Evolutionary conservation across 1,284 basidiomycete genomes (phyloP).

Genomic region (Ustilago xerochloae): DNA sequence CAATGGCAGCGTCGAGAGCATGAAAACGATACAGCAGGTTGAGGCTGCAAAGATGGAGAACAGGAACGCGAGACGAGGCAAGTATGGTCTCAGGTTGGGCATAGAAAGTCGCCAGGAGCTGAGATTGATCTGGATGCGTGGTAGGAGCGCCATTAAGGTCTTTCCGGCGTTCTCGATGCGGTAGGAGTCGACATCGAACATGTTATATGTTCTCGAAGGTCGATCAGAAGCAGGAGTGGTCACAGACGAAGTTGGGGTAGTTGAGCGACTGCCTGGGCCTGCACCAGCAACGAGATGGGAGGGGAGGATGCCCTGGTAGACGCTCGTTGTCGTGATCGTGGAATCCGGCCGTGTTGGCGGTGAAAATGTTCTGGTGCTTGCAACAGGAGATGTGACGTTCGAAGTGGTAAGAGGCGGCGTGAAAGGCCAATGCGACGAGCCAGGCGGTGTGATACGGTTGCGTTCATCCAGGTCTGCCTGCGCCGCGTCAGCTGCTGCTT

Average conservation of each 20-base stretch:
- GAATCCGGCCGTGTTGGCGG: slow-evolving; percentile 43
- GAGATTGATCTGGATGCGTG: slow-evolving; percentile 44
- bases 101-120: slow-evolving; percentile 40
- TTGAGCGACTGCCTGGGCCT: slow-evolving; percentile 24
- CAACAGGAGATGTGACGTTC: slow-evolving; percentile 36
- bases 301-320: slow-evolving; percentile 36
- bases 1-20: slow-evolving; percentile 63
- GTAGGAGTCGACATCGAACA: slow-evolving; percentile 40
- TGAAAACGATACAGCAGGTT: slow-evolving; percentile 56
- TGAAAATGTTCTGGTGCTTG: slow-evolving; percentile 40
- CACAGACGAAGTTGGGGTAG: slow-evolving; percentile 34
- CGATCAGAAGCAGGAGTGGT: slow-evolving; percentile 19
- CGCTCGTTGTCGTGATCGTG: slow-evolving; percentile 17
- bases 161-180: slow-evolving; percentile 27
- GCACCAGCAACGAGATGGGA: slow-evolving; percentile 35
- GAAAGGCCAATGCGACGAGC: slow-evolving; percentile 34
- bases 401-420: slow-evolving; percentile 49
- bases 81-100: slow-evolving; percentile 53
- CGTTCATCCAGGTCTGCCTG: slow-evolving; percentile 24
- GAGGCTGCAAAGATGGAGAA: slow-evolving; percentile 55
- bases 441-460: slow-evolving; percentile 29
- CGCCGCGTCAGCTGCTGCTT: slow-evolving; percentile 52
- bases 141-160: slow-evolving; percentile 20
- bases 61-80: slow-evolving; percentile 55
- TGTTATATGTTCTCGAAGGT: slow-evolving; percentile 17